A percentile compares a stretch with the other conserved stretches of the same genome.
phyloP scores from a whole-genome alignment of 805 yeast genomes.

The Sungouiella blattae region DNA sequence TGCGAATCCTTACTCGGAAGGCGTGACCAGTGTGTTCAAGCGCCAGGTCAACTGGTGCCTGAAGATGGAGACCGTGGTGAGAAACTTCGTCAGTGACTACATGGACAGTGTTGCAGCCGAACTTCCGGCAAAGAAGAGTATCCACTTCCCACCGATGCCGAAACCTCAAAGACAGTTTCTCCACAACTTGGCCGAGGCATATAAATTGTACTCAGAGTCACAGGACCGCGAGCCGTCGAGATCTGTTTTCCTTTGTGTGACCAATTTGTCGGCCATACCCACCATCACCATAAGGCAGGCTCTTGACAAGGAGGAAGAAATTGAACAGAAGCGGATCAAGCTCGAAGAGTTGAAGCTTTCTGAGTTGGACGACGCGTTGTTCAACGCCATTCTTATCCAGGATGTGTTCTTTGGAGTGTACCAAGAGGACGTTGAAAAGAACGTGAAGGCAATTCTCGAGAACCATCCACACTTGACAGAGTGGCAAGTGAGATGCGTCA shows the following conservation, averaged over 20 bases:
- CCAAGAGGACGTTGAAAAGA: conserved; percentile 38
- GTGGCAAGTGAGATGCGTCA: conserved; percentile 37
- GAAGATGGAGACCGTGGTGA: conserved; percentile 53
- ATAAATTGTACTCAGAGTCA: conserved; percentile 59
- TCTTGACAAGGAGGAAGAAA: conserved; percentile 17
- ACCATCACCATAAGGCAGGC: conserved; percentile 45
- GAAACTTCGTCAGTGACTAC: conserved; percentile 44
- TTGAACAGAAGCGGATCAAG: conserved; percentile 19
- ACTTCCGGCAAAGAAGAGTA: conserved; percentile 27
- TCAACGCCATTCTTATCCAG: conserved; percentile 53
- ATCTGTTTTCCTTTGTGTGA: conserved; percentile 57
- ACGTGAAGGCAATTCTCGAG: conserved; percentile 22
- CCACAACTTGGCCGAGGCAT: conserved; percentile 62
- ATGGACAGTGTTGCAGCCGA: conserved; percentile 15
- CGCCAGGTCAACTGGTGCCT: conserved; percentile 68
- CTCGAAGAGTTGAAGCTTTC: conserved; percentile 20
- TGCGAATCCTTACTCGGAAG: conserved; percentile 39
- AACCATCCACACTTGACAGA: conserved; percentile 19
- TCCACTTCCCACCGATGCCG: conserved; percentile 74
- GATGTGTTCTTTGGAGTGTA: conserved; percentile 55
- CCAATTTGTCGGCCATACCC: conserved; percentile 38
- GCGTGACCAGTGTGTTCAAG: conserved; percentile 43
- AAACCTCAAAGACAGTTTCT: conserved; percentile 65
- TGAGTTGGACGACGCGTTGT: conserved; percentile 29
- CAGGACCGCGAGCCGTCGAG: conserved; percentile 82